A percentile compares a stretch with the other conserved stretches of the same genome.
Evolutionary conservation across 75 land plant genomes (phyloP).

Genomic region (Sequoiadendron giganteum): DNA sequence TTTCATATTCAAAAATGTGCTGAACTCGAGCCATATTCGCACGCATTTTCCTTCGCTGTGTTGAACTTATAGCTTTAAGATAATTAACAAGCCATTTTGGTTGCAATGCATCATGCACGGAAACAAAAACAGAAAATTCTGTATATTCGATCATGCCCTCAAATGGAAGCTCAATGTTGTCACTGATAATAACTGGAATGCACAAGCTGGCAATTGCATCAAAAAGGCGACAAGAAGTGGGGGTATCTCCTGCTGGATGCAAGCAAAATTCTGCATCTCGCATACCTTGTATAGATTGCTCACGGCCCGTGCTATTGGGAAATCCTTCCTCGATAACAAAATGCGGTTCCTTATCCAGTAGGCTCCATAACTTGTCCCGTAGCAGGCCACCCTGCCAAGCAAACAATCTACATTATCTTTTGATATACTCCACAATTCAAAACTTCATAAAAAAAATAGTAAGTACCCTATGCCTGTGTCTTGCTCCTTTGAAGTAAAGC

Average conservation of each 20-base stretch:
- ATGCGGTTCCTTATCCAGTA: slow-evolving; percentile 59
- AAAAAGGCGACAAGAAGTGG: slow-evolving; percentile 87
- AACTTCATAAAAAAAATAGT: slow-evolving; percentile 7
- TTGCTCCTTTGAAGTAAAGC: slow-evolving; percentile 87
- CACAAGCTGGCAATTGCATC: slow-evolving; percentile 89
- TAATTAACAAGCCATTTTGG: slow-evolving; percentile 65
- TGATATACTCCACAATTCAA: background rate
- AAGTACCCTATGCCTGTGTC: slow-evolving; percentile 77
- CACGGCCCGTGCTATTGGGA: slow-evolving; percentile 81
- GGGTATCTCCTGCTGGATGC: slow-evolving; percentile 95
- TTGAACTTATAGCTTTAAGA: slow-evolving; percentile 41
- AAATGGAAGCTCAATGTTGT: slow-evolving; percentile 88
- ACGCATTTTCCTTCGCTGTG: slow-evolving; percentile 45
- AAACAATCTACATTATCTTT: background rate
- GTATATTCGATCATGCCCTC: slow-evolving; percentile 82
- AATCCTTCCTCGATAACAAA: slow-evolving; percentile 87
- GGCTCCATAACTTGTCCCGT: slow-evolving; percentile 79
- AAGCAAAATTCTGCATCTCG: slow-evolving; percentile 75
- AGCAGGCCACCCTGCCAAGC: slow-evolving; percentile 64
- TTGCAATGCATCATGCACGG: slow-evolving; percentile 65
- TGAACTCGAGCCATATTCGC: slow-evolving; percentile 57
- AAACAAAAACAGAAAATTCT: slow-evolving; percentile 70
- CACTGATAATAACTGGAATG: slow-evolving; percentile 85
- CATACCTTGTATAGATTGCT: slow-evolving; percentile 85
- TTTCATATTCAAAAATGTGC: slow-evolving; percentile 69